Conservation (phyloP, 208 protist genomes). For the Trypanosoma boissoni region DNA sequence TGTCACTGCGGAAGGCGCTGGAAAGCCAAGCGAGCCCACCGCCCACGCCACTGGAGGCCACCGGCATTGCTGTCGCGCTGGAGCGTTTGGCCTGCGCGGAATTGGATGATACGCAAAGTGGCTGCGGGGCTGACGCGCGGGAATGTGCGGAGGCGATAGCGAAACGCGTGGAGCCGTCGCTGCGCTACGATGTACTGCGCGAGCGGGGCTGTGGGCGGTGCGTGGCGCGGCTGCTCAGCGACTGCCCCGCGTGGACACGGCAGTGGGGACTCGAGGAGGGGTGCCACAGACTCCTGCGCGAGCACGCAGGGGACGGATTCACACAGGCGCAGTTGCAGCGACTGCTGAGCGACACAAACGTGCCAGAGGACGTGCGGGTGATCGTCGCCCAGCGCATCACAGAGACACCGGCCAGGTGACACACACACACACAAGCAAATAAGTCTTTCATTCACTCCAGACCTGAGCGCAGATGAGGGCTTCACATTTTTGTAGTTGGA, state of each 20-base stretch:
- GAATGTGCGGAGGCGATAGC: slow-evolving; percentile 15
- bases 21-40: too few relatives aligned
- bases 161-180: slow-evolving; percentile 8
- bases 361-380: slow-evolving; percentile 20
- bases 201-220: slow-evolving; percentile 28
- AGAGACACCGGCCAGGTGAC: slow-evolving; percentile 18
- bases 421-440: not conserved
- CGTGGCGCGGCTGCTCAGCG: slow-evolving; percentile 29
- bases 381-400: slow-evolving; percentile 8
- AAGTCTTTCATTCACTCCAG: not conserved
- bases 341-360: slow-evolving; percentile 9
- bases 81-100: too few relatives aligned
- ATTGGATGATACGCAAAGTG: not conserved
- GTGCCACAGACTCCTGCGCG: slow-evolving; percentile 23
- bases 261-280: slow-evolving; percentile 22
- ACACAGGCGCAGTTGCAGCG: slow-evolving; percentile 31
- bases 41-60: too few relatives aligned
- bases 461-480: too few relatives aligned
- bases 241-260: slow-evolving; percentile 27
- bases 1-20: too few relatives aligned
- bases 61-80: too few relatives aligned
- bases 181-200: slow-evolving; percentile 9
- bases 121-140: not conserved
- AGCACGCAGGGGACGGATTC: slow-evolving; percentile 37
- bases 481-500: not conserved